Percentiles rank a stretch among this genome's conserved stretches.
Conservation (phyloP, 1,139 yeast genomes). For the Magnusiomyces sp. region DNA sequence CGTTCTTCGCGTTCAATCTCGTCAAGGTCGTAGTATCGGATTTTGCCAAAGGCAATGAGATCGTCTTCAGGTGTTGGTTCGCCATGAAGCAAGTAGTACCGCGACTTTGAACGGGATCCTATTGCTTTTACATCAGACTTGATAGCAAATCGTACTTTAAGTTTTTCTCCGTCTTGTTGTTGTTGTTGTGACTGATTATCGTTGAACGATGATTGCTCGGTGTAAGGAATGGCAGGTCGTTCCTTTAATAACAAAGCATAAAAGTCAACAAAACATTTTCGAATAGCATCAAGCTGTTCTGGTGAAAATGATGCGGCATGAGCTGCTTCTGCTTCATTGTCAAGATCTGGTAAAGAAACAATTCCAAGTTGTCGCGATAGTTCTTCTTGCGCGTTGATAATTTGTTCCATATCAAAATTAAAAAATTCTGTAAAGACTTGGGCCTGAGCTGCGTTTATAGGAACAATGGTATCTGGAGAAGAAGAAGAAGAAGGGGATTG, state of each 20-base stretch:
- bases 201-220: too few relatives aligned
- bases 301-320: neutral
- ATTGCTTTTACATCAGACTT: neutral
- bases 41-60: slow-evolving; percentile 8
- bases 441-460: neutral
- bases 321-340: neutral
- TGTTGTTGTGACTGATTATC: too few relatives aligned
- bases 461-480: neutral
- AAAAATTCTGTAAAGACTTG: too few relatives aligned
- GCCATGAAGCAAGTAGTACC: slow-evolving; percentile 65
- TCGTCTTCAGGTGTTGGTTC: slow-evolving; percentile 53
- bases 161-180: too few relatives aligned
- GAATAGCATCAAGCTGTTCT: neutral
- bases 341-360: neutral
- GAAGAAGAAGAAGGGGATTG: neutral
- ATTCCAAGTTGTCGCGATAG: slow-evolving; percentile 29
- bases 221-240: slow-evolving; percentile 1
- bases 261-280: neutral
- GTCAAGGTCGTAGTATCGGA: slow-evolving; percentile 1
- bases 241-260: neutral
- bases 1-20: neutral
- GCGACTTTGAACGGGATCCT: neutral
- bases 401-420: too few relatives aligned
- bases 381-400: too few relatives aligned
- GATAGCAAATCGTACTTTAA: slow-evolving; percentile 1